These are phyloP conservation scores for Daucus carota DNA, from an alignment of 129 eudicot species.

Conservation along the genomic window DNA sequence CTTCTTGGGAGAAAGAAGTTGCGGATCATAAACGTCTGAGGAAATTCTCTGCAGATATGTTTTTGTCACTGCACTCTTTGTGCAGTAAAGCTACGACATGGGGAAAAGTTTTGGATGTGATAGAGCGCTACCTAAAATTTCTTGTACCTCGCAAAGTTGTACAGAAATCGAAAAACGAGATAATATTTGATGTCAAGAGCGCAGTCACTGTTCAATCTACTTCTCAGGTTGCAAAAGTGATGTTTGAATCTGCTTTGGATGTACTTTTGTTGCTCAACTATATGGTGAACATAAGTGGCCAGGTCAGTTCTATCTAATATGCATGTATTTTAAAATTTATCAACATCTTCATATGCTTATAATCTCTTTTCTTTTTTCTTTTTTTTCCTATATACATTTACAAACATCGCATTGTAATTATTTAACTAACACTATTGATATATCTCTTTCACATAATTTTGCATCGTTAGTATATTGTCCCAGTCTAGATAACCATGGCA, in stretches of 20 bases:
- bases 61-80: conserved; percentile 61
- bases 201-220: conserved; percentile 66
- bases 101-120: conserved; percentile 68
- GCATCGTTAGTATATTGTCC: neutral
- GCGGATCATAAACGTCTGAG: conserved; percentile 63
- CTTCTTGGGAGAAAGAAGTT: conserved; percentile 66
- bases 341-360: neutral
- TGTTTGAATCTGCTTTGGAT: conserved; percentile 87
- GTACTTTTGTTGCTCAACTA: conserved; percentile 66
- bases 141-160: conserved; percentile 65
- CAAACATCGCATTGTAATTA: neutral
- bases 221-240: conserved; percentile 75
- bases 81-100: conserved; percentile 58
- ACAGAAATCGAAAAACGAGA: conserved; percentile 37
- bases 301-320: conserved; percentile 36
- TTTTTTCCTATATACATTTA: neutral
- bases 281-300: conserved; percentile 77
- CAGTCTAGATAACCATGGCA: neutral
- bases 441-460: neutral
- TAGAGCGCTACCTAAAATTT: conserved; percentile 56
- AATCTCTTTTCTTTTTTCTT: too few species aligned
- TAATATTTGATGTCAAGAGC: conserved; percentile 33
- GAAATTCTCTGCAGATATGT: conserved; percentile 59
- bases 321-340: neutral
- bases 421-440: neutral